Percentiles rank a stretch among this genome's conserved stretches.
Conservation (phyloP, 1,284 basidiomycete genomes). For the Cutaneotrichosporon cavernicola region DNA sequence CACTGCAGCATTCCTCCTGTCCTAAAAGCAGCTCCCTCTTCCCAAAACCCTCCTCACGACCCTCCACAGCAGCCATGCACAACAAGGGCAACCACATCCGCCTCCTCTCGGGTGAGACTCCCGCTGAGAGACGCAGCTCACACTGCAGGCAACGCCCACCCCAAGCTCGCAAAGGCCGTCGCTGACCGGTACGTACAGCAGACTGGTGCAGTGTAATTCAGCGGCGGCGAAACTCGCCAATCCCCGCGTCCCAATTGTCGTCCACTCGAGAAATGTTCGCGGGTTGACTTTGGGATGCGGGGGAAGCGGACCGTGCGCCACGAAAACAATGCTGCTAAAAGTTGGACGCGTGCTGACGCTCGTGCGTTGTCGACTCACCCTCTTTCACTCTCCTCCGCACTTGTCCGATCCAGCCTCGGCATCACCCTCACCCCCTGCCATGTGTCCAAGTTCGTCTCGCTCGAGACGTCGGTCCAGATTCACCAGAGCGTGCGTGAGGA, state of each 20-base stretch:
- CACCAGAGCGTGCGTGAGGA: conserved; percentile 94
- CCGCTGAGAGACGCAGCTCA: conserved; percentile 9
- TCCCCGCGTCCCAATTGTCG: not conserved
- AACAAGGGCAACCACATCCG: conserved; percentile 86
- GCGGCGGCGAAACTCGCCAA: conserved; percentile 5
- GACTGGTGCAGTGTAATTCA: not conserved
- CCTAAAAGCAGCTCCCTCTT: not conserved
- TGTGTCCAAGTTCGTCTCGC: conserved; percentile 94
- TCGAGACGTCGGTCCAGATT: conserved; percentile 89
- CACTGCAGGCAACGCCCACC: conserved; percentile 86
- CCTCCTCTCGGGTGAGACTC: conserved; percentile 77
- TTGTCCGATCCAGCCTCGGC: conserved; percentile 67
- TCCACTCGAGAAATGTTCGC: conserved; percentile 2
- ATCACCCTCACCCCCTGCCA: conserved; percentile 85
- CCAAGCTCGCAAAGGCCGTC: conserved; percentile 90
- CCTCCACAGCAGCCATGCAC: conserved; percentile 52
- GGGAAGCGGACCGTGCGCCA: not conserved
- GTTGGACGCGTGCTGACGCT: conserved; percentile 3
- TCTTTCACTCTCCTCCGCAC: conserved; percentile 2
- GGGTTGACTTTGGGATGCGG: not conserved
- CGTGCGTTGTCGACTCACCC: not conserved
- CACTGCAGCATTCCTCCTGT: not conserved
- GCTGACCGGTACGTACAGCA: conserved; percentile 77
- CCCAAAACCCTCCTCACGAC: not conserved
- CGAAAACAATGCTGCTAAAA: not conserved